Evolutionary conservation across 75 land plant species (phyloP).

Genomic region (Picea sitchensis): DNA sequence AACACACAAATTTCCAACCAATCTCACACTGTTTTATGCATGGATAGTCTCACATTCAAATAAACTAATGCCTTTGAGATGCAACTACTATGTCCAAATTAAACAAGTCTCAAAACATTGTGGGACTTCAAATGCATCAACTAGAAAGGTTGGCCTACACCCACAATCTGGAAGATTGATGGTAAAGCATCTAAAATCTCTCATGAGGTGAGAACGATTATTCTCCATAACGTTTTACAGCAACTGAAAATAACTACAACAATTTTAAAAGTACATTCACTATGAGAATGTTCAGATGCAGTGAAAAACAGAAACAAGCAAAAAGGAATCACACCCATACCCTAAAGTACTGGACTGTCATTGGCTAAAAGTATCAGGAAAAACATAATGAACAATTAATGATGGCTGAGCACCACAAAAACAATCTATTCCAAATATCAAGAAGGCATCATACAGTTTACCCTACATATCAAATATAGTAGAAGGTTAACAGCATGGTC

Average conservation of each 20-base stretch:
- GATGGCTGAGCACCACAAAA: not conserved
- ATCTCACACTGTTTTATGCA: not conserved
- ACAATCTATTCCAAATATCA: not conserved
- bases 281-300: not conserved
- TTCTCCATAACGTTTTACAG: not conserved
- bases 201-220: too few species aligned
- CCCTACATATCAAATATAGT: not conserved
- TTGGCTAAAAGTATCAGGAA: too few species aligned
- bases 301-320: not conserved
- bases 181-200: not conserved
- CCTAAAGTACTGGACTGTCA: too few species aligned
- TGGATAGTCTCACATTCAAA: not conserved
- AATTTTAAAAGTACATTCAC: not conserved
- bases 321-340: not conserved
- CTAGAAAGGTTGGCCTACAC: not conserved
- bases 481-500: not conserved
- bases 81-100: not conserved
- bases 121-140: not conserved
- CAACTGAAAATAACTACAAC: not conserved
- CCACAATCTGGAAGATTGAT: not conserved
- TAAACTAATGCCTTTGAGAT: not conserved
- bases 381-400: not conserved
- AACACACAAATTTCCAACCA: not conserved
- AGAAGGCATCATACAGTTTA: not conserved
- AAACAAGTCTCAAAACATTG: not conserved